Base-by-base conservation (phyloP, 2,329 filamentous ascomycete species). In the Hysterium pulicare region DNA sequence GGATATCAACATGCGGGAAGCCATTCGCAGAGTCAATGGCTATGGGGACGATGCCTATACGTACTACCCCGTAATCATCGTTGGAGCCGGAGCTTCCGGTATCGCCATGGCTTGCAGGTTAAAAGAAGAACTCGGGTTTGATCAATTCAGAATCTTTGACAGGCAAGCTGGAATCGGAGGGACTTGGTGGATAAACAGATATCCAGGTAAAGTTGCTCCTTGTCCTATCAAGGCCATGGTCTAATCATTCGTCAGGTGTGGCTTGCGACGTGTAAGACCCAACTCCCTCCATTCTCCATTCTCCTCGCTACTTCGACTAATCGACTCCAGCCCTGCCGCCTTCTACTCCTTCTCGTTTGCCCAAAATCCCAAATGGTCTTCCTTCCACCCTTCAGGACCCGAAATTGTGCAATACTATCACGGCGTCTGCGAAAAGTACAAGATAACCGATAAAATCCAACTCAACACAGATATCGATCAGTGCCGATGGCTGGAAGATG, bases 161-260 rank as follows among this genome's bases (percentile, higher is more conserved):
- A 70, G 76, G 10, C 69, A 79, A 46, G 64, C 69, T 3, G 73
- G 74, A 3, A 69, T 83, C 33, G 82, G 82, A 23, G 82, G 82
- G 6, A 84, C 81, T 1, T 86, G 82, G 82, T 74, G 73, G 61
- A 74, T 74, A 33, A 85, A 84, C 57, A 68, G 72, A 23, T 85
- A 85, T 59, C 81, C 65, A 15, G 38, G 78, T 8, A 76, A 76
- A 59, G 64, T 68, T 16, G 13, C 20, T 36, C 5, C 15, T 20
- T 11, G 3, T 24, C 34, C 20, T 31, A 13, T 23, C 17, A 32
- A 22, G 30, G 5, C 19, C 22, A 23, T 17, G 13, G 52, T 69
- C 70, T 24, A 82, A 81, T 54, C 67, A 68, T 15, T 82, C 82
- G 57, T 79, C 47, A 13, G 66, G 68, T 31, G 62, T 68, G 41